Base-by-base conservation (phyloP, 1,284 basidiomycete genomes). In the Peniophora sp. region DNA sequence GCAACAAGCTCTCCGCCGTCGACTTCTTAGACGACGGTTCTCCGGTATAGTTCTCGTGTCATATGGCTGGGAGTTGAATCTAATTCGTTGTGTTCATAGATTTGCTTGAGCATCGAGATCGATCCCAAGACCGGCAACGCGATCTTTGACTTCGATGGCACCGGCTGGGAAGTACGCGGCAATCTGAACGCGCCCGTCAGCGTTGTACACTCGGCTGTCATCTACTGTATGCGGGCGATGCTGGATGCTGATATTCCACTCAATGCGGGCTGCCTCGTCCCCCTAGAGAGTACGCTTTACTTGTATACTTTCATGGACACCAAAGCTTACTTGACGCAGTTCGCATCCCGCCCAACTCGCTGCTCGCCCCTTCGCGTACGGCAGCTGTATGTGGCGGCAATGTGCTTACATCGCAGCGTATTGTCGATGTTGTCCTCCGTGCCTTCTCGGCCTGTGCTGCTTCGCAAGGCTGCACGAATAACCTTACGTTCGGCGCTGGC, bases 191-290 rank as follows among this genome's bases (percentile, higher is more conserved):
- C 92, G 14, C 91, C 92, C 0, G 87, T 88, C 41, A 87, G 88
- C 2, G 94, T 98, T 39, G 89, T 90, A 1, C 90, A 94, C 65
- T 89, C 89, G 1, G 93, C 95, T 1, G 87, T 97, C 55, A 96
- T 98, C 59, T 99, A 98, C 68, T 92, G 91, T 68, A 85, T 98
- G 74, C 81, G 96, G 22, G 79, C 92, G 12, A 95, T 99, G 89
- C 78, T 97, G 23, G 86, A 92, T 58, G 70, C 83, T 27, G 94
- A 97, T 61, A 97, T 97, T 47, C 95, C 95, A 2, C 77, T 98
- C 23, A 97, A 97, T 64, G 91, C 92, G 19, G 94, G 94, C 1
- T 97, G 93, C 63, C 75, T 97, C 16, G 86, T 89, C 14, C 89
- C 89, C 1, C 70, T 91, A 34, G 77, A 81, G 36, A 82, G 86